Evolutionary conservation across 176 grass and related monocot genomes (phyloP).

Genomic region (Stipa capillata): DNA sequence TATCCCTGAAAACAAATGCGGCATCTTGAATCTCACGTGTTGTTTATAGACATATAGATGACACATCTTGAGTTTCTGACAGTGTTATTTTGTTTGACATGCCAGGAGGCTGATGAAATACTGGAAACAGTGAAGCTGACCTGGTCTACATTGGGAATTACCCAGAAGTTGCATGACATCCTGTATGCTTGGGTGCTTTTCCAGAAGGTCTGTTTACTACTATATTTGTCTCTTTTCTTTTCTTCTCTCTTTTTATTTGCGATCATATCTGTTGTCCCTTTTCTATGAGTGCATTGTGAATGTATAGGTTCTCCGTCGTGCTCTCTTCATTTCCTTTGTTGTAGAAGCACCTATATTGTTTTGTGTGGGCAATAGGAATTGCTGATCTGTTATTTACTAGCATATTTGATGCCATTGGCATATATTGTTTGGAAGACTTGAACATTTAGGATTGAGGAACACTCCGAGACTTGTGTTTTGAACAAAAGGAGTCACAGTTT

Average conservation of each 20-base stretch:
- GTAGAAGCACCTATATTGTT: slow-evolving; percentile 4
- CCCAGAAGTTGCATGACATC: slow-evolving; percentile 53
- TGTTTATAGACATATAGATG: too few relatives aligned
- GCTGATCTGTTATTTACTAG: background rate
- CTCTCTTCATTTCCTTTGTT: slow-evolving; percentile 8
- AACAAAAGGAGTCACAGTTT: background rate
- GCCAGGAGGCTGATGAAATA: slow-evolving; percentile 89
- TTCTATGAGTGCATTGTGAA: background rate
- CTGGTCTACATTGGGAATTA: slow-evolving; percentile 77
- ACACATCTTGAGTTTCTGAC: slow-evolving; percentile 37
- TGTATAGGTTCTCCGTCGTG: background rate
- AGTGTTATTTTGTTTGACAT: slow-evolving; percentile 23
- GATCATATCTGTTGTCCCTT: background rate
- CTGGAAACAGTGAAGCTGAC: slow-evolving; percentile 53
- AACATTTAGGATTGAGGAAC: background rate
- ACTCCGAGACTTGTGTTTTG: background rate
- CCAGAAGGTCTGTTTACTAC: slow-evolving; percentile 42
- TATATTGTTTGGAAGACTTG: background rate
- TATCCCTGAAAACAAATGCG: too few relatives aligned
- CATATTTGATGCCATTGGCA: slow-evolving; percentile 1
- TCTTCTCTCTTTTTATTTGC: too few relatives aligned
- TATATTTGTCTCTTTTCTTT: background rate
- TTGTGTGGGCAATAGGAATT: background rate
- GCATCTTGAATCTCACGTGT: too few relatives aligned
- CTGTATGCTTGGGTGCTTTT: slow-evolving; percentile 87